Conservation (phyloP, 257 asterid genomes). For the Solanum megistacrolobum region DNA sequence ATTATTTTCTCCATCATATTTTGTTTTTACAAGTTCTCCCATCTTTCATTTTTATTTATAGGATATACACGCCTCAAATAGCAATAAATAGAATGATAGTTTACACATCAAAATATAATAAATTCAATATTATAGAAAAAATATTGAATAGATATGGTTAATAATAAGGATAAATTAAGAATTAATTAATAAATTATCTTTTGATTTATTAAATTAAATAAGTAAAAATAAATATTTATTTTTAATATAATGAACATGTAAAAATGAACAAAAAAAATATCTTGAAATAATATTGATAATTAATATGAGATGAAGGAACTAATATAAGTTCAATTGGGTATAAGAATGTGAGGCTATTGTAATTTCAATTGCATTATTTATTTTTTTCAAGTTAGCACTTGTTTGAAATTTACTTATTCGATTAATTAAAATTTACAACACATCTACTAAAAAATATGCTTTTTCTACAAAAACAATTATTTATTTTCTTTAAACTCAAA, state of each 20-base stretch:
- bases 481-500: background rate
- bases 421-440: background rate
- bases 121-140: too few relatives aligned
- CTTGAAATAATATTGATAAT: background rate
- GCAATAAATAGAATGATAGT: too few relatives aligned
- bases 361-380: background rate
- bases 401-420: background rate
- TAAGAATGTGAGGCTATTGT: background rate
- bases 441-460: background rate
- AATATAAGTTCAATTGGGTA: background rate
- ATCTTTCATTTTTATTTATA: too few relatives aligned
- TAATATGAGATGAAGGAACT: background rate
- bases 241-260: too few relatives aligned
- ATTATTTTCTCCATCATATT: background rate
- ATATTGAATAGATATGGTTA: too few relatives aligned
- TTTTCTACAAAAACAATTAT: background rate
- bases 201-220: too few relatives aligned
- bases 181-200: too few relatives aligned
- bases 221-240: too few relatives aligned
- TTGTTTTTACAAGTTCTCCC: background rate
- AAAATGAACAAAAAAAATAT: too few relatives aligned
- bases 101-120: background rate
- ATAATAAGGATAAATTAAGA: too few relatives aligned
- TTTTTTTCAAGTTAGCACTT: background rate
- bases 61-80: background rate